phyloP scores from a whole-genome alignment of 495 filamentous ascomycete genomes.

The Aspergillus ostianus region DNA sequence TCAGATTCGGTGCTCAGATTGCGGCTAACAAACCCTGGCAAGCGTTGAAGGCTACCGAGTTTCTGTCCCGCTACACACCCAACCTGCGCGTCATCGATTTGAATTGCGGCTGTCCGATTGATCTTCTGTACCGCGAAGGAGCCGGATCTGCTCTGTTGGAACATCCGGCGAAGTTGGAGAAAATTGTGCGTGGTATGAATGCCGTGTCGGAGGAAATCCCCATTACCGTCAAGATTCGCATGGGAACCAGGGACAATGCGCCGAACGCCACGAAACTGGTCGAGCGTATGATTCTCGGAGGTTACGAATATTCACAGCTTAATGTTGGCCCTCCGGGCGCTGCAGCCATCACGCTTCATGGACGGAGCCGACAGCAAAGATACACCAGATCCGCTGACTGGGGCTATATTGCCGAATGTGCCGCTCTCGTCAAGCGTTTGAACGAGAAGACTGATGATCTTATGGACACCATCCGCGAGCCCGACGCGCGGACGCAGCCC shows the following conservation, averaged over 20 bases:
- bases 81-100: conserved; percentile 85
- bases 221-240: conserved; percentile 91
- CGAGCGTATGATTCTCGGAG: conserved; percentile 78
- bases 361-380: conserved; percentile 87
- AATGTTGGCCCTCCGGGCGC: conserved; percentile 71
- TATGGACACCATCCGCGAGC: conserved; percentile 72
- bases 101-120: conserved; percentile 96
- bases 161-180: conserved; percentile 75
- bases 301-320: conserved; percentile 58
- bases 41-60: conserved; percentile 81
- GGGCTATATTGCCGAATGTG: conserved; percentile 87
- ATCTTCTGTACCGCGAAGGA: conserved; percentile 81
- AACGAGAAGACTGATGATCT: conserved; percentile 60
- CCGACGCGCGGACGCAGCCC: conserved; percentile 64
- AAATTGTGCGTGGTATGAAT: conserved; percentile 94
- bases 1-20: conserved; percentile 89
- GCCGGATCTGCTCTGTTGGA: conserved; percentile 95
- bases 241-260: conserved; percentile 76
- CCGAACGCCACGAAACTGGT: conserved; percentile 79
- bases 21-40: conserved; percentile 85
- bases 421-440: conserved; percentile 76
- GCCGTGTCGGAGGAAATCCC: conserved; percentile 81
- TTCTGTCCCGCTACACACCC: conserved; percentile 71
- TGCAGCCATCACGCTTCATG: conserved; percentile 91
- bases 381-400: conserved; percentile 90